Evolutionary conservation across 2,329 filamentous ascomycete species (phyloP).

Genomic region (Aspergillus aculeatus): DNA sequence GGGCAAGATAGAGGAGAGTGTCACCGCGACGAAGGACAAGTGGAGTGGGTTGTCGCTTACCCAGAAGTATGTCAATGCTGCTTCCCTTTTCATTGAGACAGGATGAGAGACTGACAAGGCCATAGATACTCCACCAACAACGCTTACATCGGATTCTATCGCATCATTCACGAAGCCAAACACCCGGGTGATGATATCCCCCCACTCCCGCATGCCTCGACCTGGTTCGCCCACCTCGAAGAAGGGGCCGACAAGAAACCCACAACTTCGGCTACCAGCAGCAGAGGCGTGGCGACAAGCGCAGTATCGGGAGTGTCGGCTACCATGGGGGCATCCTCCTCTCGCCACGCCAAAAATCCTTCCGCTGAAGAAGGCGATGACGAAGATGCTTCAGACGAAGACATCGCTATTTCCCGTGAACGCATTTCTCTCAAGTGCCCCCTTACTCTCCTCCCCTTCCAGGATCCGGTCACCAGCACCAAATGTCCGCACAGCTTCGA

Average conservation of each 20-base stretch:
- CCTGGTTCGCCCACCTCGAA: slow-evolving; percentile 61
- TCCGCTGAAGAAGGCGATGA: slow-evolving; percentile 18
- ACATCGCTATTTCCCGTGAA: slow-evolving; percentile 48
- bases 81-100: slow-evolving; percentile 26
- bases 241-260: slow-evolving; percentile 21
- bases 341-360: slow-evolving; percentile 23
- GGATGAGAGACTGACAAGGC: background rate
- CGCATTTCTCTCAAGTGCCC: slow-evolving; percentile 49
- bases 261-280: background rate
- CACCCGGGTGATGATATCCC: slow-evolving; percentile 54
- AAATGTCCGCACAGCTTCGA: slow-evolving; percentile 54
- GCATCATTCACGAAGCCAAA: slow-evolving; percentile 60
- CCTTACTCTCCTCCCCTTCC: slow-evolving; percentile 47
- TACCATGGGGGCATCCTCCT: slow-evolving; percentile 13
- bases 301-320: slow-evolving; percentile 9
- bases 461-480: slow-evolving; percentile 48
- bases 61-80: slow-evolving; percentile 35
- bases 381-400: slow-evolving; percentile 38
- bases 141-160: slow-evolving; percentile 61
- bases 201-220: slow-evolving; percentile 55
- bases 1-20: slow-evolving; percentile 36
- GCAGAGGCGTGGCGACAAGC: slow-evolving; percentile 4
- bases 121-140: slow-evolving; percentile 58
- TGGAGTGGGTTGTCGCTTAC: slow-evolving; percentile 43
- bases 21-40: slow-evolving; percentile 31